Evolutionary conservation across 225 moss, liverwort and hornwort species (phyloP).

Genomic region (Climacium dendroides): DNA sequence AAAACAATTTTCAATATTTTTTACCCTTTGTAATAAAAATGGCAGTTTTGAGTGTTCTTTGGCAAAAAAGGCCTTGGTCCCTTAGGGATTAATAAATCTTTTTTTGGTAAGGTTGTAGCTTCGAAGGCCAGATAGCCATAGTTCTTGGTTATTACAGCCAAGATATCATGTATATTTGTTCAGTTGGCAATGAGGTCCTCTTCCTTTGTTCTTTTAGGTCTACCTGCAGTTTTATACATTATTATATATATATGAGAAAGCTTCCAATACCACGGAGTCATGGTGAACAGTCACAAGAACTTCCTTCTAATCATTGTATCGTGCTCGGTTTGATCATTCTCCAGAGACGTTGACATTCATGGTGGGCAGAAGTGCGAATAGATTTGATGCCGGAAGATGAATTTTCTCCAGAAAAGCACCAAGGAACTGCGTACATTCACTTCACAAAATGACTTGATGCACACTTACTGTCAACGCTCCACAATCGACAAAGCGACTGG

Average conservation of each 20-base stretch:
- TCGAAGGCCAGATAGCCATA: background rate
- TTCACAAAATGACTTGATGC: background rate
- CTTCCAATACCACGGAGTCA: background rate
- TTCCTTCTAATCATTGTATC: background rate
- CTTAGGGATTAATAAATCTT: no score
- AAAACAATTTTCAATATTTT: no score
- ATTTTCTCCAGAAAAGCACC: background rate
- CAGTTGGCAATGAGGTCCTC: background rate
- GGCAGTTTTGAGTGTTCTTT: no score
- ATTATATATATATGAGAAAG: background rate
- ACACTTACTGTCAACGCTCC: background rate
- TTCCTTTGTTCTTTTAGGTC: background rate
- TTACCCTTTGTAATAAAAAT: no score
- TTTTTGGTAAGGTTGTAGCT: background rate
- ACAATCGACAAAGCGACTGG: background rate
- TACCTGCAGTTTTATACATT: background rate
- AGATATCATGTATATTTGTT: background rate
- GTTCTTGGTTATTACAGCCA: background rate
- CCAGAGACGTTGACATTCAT: conserved; percentile 39
- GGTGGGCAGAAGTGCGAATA: conserved; percentile 32
- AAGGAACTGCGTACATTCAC: background rate
- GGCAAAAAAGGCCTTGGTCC: no score
- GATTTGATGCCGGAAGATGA: conserved; percentile 13
- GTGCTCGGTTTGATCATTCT: background rate
- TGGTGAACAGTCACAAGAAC: background rate